phyloP scores from a whole-genome alignment of 2,329 filamentous ascomycete species.

The Ophiocordyceps robertsii region DNA sequence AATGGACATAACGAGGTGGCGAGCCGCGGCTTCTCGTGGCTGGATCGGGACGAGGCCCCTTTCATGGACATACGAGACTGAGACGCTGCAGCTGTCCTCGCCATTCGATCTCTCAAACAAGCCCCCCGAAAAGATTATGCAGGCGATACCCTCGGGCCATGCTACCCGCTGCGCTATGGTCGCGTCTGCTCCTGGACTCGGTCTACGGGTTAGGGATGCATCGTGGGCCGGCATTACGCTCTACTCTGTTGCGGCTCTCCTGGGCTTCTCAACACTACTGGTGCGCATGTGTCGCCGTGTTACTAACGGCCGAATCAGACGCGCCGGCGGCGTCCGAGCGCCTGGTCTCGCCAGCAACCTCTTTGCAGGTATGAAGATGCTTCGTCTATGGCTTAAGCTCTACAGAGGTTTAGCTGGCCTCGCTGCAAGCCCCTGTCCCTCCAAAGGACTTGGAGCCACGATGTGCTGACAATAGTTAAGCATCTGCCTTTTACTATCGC shows the following conservation, averaged over 20 bases:
- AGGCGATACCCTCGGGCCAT: no score
- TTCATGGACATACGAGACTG: no score
- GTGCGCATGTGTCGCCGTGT: neutral
- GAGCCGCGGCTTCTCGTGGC: no score
- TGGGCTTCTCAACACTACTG: neutral
- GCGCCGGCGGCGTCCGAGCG: slow-evolving; percentile 2
- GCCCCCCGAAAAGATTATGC: no score
- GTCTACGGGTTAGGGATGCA: neutral
- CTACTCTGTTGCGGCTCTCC: neutral
- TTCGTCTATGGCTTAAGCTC: neutral
- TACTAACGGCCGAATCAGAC: neutral
- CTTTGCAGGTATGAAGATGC: slow-evolving; percentile 1
- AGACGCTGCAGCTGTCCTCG: no score
- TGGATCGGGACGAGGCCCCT: no score
- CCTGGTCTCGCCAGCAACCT: slow-evolving; percentile 4
- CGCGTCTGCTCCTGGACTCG: no score
- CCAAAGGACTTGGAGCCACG: slow-evolving; percentile 2
- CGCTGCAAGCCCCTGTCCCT: slow-evolving; percentile 4
- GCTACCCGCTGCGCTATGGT: no score
- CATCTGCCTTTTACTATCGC: slow-evolving; percentile 6
- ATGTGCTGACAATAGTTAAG: slow-evolving; percentile 2
- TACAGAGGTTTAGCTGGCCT: neutral
- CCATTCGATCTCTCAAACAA: no score
- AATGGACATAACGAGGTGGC: no score
- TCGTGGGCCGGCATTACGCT: neutral